phyloP scores from a whole-genome alignment of 257 asterid genomes.

The Nicotiana benthamiana region DNA sequence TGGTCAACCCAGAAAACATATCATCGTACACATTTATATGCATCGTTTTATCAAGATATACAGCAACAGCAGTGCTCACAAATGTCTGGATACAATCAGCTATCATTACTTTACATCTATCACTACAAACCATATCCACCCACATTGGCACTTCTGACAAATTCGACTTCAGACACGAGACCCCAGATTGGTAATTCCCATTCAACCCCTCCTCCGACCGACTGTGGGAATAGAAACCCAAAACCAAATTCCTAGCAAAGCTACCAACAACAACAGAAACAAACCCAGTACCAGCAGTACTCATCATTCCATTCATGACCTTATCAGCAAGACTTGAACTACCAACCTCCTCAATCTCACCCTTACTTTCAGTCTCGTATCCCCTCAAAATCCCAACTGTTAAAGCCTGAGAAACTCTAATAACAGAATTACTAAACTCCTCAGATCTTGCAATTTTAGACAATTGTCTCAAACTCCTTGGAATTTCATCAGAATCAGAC shows the following conservation, averaged over 20 bases:
- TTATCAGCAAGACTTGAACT: slow-evolving; percentile 36
- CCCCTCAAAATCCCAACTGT: slow-evolving; percentile 70
- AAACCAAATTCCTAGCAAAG: slow-evolving; percentile 77
- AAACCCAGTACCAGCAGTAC: slow-evolving; percentile 77
- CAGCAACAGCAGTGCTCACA: slow-evolving; percentile 76
- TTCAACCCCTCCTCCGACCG: slow-evolving; percentile 25
- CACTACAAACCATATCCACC: slow-evolving; percentile 50
- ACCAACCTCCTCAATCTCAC: slow-evolving; percentile 35
- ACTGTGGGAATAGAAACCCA: slow-evolving; percentile 47
- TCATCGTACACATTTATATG: slow-evolving; percentile 74
- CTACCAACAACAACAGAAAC: slow-evolving; percentile 76
- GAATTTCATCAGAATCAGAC: slow-evolving; percentile 81
- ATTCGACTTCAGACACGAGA: slow-evolving; percentile 15
- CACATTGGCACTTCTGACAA: slow-evolving; percentile 39
- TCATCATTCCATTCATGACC: slow-evolving; percentile 69
- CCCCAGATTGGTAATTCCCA: slow-evolving; percentile 21
- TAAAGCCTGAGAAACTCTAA: slow-evolving; percentile 49
- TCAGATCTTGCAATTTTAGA: slow-evolving; percentile 66
- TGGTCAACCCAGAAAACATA: slow-evolving; percentile 72
- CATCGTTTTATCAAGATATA: slow-evolving; percentile 93
- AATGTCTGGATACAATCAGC: slow-evolving; percentile 77
- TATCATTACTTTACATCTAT: slow-evolving; percentile 49
- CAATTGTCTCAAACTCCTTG: slow-evolving; percentile 76
- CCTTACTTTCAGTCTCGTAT: slow-evolving; percentile 25
- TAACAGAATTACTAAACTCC: slow-evolving; percentile 47